Base-by-base conservation (phyloP, 2,329 filamentous ascomycete genomes). In the Talaromyces albobiverticillius region DNA sequence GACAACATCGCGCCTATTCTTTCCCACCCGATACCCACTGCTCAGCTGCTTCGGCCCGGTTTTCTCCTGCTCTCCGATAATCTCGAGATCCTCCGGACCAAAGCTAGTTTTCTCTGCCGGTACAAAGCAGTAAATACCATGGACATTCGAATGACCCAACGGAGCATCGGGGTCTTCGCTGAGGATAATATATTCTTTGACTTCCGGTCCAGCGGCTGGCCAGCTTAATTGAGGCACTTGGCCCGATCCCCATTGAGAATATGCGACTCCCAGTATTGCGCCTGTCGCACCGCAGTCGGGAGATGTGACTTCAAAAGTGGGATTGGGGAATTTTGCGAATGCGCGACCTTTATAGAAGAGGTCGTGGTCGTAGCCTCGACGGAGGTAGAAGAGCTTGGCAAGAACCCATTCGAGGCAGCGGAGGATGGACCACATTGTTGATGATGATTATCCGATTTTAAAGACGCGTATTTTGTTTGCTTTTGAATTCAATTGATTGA, bases 11-110 rank as follows among this genome's bases (percentile, higher is more conserved):
- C 69, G 64, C 4, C 68, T 62, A 20, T 73, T 79, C 57, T 69
- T 64, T 2, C 77, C 78, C 41, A 76, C 78, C 54, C 71, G 67
- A 55, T 81, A 82, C 0, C 77, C 77, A 1, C 77, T 75, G 38
- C 60, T 58, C 3, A 69, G 57, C 36, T 46, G 42, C 25, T 58
- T 54, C 34, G 18, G 2, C 3, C 34, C 34, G 9, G 26, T 10
- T 5, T 38, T 38, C 11, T 20, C 3, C 36, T 55, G n/a, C 43
- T 26, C 25, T 34, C 22, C 67, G 14, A 16, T 11, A 65, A n/a
- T 60, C 42, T 64, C 61, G 31, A 81, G 72, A 55, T 80, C 77
- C 1, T 59, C 58, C 1, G 65, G 58, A 3, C 60, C 61, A 11
- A 77, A 57, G 0, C 65, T 64, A 1, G 66, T 74, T 34, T 64